phyloP scores from a whole-genome alignment of 176 grass and related monocot species.

The Pontederia crassipes region DNA sequence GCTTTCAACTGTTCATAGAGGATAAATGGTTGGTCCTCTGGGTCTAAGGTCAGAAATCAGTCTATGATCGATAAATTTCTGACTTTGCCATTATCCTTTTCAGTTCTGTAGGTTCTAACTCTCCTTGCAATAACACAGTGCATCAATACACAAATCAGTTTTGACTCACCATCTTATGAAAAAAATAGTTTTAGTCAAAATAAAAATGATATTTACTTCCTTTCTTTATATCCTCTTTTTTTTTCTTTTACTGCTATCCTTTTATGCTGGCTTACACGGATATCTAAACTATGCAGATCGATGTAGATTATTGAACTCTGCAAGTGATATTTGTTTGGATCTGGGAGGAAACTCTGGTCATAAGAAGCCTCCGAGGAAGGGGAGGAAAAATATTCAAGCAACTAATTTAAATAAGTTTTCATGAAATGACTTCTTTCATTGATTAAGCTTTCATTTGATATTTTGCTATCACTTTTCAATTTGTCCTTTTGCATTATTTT shows the following conservation, averaged over 20 bases:
- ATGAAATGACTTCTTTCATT: conserved; percentile 8
- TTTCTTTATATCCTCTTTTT: conserved; percentile 1
- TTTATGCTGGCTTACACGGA: background rate
- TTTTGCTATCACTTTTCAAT: background rate
- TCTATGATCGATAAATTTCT: no score
- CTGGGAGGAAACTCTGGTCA: conserved; percentile 22
- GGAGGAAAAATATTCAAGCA: conserved; percentile 44
- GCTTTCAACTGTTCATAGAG: no score
- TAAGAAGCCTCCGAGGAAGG: conserved; percentile 53
- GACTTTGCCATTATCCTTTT: no score
- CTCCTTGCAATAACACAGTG: no score
- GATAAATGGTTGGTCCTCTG: no score
- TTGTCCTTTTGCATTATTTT: no score
- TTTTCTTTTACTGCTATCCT: background rate
- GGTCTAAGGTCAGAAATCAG: no score
- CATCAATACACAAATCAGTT: no score
- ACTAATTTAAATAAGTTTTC: conserved; percentile 24
- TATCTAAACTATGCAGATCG: conserved; percentile 32
- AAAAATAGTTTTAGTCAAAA: no score
- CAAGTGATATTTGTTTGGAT: conserved; percentile 22
- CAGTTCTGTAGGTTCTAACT: no score
- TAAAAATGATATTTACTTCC: background rate
- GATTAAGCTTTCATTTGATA: background rate
- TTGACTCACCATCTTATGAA: no score
- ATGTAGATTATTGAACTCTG: conserved; percentile 34